phyloP scores from a whole-genome alignment of 768 basidiomycete species.

The Kwoniella dejecticola region DNA sequence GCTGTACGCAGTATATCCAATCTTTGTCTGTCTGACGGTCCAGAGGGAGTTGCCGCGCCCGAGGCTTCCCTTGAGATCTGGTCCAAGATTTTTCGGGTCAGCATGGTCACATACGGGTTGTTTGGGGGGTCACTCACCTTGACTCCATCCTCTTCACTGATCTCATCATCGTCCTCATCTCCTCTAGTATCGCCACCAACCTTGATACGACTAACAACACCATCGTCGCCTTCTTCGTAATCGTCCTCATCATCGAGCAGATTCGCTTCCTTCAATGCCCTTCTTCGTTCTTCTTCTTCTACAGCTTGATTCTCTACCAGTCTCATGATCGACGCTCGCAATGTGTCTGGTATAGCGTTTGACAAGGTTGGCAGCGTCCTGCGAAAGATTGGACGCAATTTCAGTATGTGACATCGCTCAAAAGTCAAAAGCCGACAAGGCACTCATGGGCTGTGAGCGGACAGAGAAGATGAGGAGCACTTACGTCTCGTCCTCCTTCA shows the following conservation, averaged over 20 bases:
- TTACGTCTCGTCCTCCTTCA: slow-evolving; percentile 64
- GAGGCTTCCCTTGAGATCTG: slow-evolving; percentile 18
- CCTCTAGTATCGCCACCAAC: slow-evolving; percentile 55
- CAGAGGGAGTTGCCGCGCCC: slow-evolving; percentile 3
- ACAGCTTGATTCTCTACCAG: slow-evolving; percentile 73
- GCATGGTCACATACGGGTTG: background rate
- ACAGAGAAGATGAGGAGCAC: background rate
- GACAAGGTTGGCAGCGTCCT: slow-evolving; percentile 20
- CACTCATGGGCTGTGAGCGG: background rate
- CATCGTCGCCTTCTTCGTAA: slow-evolving; percentile 25
- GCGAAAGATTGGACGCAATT: background rate
- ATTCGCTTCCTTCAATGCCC: slow-evolving; percentile 48
- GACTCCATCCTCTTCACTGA: slow-evolving; percentile 30
- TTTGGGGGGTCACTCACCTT: slow-evolving; percentile 25
- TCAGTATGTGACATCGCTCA: background rate
- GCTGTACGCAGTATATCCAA: slow-evolving; percentile 54
- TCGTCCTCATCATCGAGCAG: slow-evolving; percentile 27
- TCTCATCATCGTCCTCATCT: slow-evolving; percentile 43
- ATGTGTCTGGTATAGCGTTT: slow-evolving; percentile 63
- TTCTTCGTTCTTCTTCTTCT: slow-evolving; percentile 59
- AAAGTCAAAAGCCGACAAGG: background rate
- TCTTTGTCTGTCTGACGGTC: slow-evolving; percentile 18
- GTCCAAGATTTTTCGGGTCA: background rate
- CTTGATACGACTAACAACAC: slow-evolving; percentile 14
- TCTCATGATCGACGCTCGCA: slow-evolving; percentile 81